phyloP scores from a whole-genome alignment of 1,284 basidiomycete genomes.

The Trichosporon ovoides region DNA sequence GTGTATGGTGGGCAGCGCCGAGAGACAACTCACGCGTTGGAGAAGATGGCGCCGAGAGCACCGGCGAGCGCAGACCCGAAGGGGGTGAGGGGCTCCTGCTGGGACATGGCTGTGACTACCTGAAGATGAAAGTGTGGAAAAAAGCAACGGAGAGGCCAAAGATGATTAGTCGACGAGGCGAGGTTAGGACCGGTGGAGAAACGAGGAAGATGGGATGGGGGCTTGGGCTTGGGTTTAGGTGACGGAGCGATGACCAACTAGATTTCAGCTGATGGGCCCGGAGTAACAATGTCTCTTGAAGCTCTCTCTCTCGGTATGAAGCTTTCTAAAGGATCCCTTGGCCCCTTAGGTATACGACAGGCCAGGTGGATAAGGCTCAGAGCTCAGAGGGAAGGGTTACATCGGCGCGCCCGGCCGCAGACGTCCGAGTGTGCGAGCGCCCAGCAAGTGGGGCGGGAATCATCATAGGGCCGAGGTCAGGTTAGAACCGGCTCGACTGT shows the following conservation, averaged over 20 bases:
- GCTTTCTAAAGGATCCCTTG: too few relatives aligned
- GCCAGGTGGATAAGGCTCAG: too few relatives aligned
- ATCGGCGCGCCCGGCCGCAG: conserved; percentile 4
- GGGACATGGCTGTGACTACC: neutral
- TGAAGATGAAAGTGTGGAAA: too few relatives aligned
- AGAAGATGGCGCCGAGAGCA: conserved; percentile 87
- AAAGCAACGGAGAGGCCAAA: too few relatives aligned
- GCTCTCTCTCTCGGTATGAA: too few relatives aligned
- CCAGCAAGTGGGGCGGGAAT: neutral
- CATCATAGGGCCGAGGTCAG: too few relatives aligned
- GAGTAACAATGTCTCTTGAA: conserved; percentile 1
- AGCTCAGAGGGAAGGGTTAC: neutral
- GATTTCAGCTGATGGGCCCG: neutral
- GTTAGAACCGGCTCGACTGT: conserved; percentile 3
- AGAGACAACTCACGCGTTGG: conserved; percentile 70
- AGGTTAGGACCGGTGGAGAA: too few relatives aligned
- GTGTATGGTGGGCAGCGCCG: neutral
- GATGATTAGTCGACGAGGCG: too few relatives aligned
- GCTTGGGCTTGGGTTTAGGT: too few relatives aligned
- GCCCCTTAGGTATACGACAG: too few relatives aligned
- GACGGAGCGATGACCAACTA: too few relatives aligned
- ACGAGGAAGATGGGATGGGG: too few relatives aligned
- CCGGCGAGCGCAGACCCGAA: conserved; percentile 90
- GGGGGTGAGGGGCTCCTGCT: conserved; percentile 61
- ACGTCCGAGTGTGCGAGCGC: neutral